Evolutionary conservation across 768 basidiomycete genomes (phyloP), one percentile per base, ranked within the genome.

Genomic region (Psilocybe cubensis): DNA sequence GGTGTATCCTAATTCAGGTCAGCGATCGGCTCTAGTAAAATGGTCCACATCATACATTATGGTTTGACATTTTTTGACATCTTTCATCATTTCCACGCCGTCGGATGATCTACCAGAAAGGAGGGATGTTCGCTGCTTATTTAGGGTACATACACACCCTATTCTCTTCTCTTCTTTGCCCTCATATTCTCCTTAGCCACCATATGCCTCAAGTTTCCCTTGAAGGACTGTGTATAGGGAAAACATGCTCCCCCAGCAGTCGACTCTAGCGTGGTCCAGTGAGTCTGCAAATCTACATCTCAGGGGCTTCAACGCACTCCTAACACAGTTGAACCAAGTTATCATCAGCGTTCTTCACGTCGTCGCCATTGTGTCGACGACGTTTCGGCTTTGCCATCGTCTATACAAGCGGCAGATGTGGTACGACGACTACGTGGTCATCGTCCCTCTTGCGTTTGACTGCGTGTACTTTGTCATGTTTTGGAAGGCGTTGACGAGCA

Each of bases 311-410:
- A 21, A 24, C n/a, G 33, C 25, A 0, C 11, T 41, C 5, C 28
- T 14, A 5, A 44, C 14, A 33, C 6, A 9, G 7, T 4, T 49
- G 18, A 8, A 8, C 14, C 47, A 29, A 51, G 54, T 56, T 21
- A 21, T 56, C 14, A 47, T 56, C 14, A 56, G 33, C 20, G 20
- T 56, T 3, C 38, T 56, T 18, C 54, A 56, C n/a, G 5, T n/a
- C 10, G 8, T 28, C 14, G 54, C 54, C 2, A 47, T 56, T 20
- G 23, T 23, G 18, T 47, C 46, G 5, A 56, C 54, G 3, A 12
- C 49, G 27, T 48, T 56, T 33, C 54, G 54, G 10, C 5, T 56
- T n/a, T 25, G 17, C 20, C 54, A 56, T 27, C 54, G 54, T 14
- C n/a, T 18, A 21, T 27, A 12, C 6, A 49, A 47, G 14, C 21